phyloP scores from a whole-genome alignment of 768 basidiomycete species.

The Harrya chromipes region DNA sequence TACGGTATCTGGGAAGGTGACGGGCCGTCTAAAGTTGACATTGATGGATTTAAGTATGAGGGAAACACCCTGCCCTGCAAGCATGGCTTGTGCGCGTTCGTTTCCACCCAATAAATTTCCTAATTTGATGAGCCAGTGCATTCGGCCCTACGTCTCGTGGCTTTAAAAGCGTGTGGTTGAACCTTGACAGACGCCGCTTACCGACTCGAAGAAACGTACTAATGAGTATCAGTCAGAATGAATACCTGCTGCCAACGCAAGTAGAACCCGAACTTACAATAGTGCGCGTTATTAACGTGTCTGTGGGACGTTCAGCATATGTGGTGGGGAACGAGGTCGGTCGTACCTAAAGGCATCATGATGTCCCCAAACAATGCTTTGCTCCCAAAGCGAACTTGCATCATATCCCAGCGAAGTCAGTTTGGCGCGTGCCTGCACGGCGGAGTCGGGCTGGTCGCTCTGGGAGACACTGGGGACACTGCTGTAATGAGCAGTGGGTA shows the following conservation, averaged over 20 bases:
- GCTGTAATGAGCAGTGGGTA: background rate
- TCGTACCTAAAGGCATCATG: constrained; percentile 71
- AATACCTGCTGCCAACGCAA: background rate
- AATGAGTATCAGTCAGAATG: background rate
- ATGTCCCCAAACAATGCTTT: constrained; percentile 76
- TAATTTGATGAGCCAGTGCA: constrained; percentile 60
- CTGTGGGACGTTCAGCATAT: constrained; percentile 32
- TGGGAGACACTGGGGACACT: background rate
- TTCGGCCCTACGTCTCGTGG: constrained; percentile 49
- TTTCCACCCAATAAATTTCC: constrained; percentile 60
- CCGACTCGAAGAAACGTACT: constrained; percentile 74
- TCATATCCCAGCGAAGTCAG: constrained; percentile 54
- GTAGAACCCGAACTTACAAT: constrained; percentile 41
- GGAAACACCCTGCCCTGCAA: constrained; percentile 62
- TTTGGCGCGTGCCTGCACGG: constrained; percentile 40
- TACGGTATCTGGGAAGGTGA: constrained; percentile 75
- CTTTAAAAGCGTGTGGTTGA: background rate
- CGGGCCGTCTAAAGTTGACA: constrained; percentile 65
- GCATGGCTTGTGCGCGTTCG: constrained; percentile 51
- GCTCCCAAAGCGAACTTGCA: constrained; percentile 70
- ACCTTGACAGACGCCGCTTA: constrained; percentile 25
- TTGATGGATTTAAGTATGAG: constrained; percentile 71
- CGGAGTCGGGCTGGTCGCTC: constrained; percentile 5
- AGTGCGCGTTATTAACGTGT: constrained; percentile 77
- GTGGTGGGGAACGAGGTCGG: background rate